A percentile compares a stretch with the other conserved stretches of the same genome.
These are phyloP conservation scores for Aspergillus uvarum DNA, from an alignment of 2,329 filamentous ascomycete species.

Conservation along the genomic window DNA sequence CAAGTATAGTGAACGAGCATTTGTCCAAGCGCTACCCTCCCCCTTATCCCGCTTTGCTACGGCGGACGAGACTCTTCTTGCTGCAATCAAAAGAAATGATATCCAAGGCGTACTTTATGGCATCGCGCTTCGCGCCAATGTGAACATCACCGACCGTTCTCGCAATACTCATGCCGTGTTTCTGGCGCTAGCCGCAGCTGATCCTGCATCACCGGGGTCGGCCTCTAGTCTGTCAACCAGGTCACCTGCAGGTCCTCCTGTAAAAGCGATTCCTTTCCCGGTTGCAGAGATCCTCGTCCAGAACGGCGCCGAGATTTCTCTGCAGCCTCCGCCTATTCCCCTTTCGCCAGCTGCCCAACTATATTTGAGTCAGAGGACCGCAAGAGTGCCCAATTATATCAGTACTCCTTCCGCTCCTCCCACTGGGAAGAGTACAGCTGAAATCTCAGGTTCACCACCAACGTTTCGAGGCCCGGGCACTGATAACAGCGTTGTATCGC, in stretches of 20 bases:
- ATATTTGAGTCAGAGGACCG: conserved; percentile 76
- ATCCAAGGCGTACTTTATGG: conserved; percentile 91
- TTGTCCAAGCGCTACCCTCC: conserved; percentile 70
- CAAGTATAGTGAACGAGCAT: conserved; percentile 86
- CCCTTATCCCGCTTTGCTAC: conserved; percentile 74
- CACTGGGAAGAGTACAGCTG: conserved; percentile 42
- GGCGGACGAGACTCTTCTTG: conserved; percentile 83
- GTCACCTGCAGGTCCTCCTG: conserved; percentile 36
- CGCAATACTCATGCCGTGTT: conserved; percentile 86
- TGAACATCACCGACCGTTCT: conserved; percentile 81
- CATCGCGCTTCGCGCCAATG: conserved; percentile 79
- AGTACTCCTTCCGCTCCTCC: conserved; percentile 45
- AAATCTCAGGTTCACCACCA: conserved; percentile 64
- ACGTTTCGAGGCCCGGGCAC: conserved; percentile 41
- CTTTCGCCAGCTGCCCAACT: conserved; percentile 75
- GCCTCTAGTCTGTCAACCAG: conserved; percentile 34
- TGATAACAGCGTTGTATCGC: conserved; percentile 21
- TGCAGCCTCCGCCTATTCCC: conserved; percentile 73
- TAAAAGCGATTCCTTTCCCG: conserved; percentile 67
- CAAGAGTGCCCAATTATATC: conserved; percentile 30
- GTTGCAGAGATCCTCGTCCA: conserved; percentile 89
- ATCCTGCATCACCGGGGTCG: conserved; percentile 72
- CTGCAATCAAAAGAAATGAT: conserved; percentile 94
- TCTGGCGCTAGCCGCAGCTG: conserved; percentile 85
- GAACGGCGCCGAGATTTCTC: conserved; percentile 87